These are phyloP conservation scores for Claviceps humidiphila DNA, from an alignment of 2,329 filamentous ascomycete species.

Conservation along the genomic window DNA sequence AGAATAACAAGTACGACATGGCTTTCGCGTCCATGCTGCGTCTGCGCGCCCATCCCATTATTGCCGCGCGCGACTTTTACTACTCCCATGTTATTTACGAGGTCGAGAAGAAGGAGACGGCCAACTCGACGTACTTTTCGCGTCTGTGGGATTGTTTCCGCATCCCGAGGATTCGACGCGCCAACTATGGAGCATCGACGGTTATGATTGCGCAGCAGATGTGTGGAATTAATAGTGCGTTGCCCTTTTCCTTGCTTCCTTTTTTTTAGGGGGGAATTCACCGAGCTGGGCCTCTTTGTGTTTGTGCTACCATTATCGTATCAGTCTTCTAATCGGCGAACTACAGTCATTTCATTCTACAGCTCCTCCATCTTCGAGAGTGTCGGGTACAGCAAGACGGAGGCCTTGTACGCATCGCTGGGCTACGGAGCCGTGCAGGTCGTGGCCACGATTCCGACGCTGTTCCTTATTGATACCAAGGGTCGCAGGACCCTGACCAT, in stretches of 20 bases:
- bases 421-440: conserved; percentile 36
- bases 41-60: conserved; percentile 38
- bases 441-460: conserved; percentile 16
- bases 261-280: no score
- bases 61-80: conserved; percentile 45
- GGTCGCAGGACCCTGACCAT: conserved; percentile 14
- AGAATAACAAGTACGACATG: conserved; percentile 43
- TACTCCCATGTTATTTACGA: conserved; percentile 26
- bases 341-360: conserved; percentile 54
- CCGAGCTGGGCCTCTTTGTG: no score
- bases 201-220: conserved; percentile 68
- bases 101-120: conserved; percentile 17
- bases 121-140: conserved; percentile 17
- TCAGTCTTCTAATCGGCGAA: background rate
- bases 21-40: conserved; percentile 39
- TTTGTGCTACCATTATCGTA: background rate
- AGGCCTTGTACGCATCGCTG: conserved; percentile 32
- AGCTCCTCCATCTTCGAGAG: conserved; percentile 44
- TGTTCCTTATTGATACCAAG: conserved; percentile 18
- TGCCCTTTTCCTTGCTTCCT: background rate
- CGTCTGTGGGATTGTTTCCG: conserved; percentile 44
- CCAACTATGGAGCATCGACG: conserved; percentile 60
- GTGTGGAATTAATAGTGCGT: conserved; percentile 25
- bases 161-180: conserved; percentile 53
- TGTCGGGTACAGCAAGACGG: conserved; percentile 36